Percentiles rank a stretch among this genome's conserved stretches.
Conservation (phyloP, 2,329 filamentous ascomycete genomes). For the Aureobasidium sp. region DNA sequence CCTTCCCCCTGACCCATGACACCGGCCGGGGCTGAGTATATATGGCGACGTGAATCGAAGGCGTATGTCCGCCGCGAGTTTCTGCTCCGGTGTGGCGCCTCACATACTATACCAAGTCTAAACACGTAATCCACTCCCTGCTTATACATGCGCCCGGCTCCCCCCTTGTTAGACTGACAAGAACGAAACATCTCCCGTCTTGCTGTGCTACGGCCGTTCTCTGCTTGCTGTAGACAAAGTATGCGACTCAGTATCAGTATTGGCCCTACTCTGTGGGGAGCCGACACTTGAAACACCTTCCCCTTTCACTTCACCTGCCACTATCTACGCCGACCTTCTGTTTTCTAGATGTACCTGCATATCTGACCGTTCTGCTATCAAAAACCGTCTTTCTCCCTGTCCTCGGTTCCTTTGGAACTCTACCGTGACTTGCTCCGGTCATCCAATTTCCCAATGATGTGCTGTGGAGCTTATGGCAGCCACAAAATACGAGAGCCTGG, state of each 20-base stretch:
- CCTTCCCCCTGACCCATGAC: background rate
- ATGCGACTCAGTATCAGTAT: background rate
- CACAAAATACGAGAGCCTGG: conserved; percentile 12
- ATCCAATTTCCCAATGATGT: conserved; percentile 1
- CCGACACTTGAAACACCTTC: conserved; percentile 2
- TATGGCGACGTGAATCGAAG: background rate
- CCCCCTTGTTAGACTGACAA: background rate
- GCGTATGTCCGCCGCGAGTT: conserved; percentile 9
- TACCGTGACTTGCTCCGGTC: background rate
- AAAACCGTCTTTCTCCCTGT: background rate
- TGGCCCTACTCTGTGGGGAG: conserved; percentile 10
- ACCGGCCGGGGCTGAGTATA: background rate
- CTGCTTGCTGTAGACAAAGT: conserved; percentile 1
- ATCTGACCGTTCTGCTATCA: background rate
- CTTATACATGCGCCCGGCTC: conserved; percentile 12
- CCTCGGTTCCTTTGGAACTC: background rate
- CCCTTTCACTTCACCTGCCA: background rate
- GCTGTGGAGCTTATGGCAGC: conserved; percentile 4
- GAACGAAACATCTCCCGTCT: background rate
- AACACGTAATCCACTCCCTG: conserved; percentile 10
- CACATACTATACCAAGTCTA: background rate
- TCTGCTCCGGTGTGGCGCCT: conserved; percentile 4
- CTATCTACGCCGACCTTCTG: background rate
- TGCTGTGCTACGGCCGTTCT: conserved; percentile 1
- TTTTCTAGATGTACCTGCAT: conserved; percentile 2